phyloP scores from a whole-genome alignment of 1,284 basidiomycete genomes.

The Moesziomyces globuligerus region DNA sequence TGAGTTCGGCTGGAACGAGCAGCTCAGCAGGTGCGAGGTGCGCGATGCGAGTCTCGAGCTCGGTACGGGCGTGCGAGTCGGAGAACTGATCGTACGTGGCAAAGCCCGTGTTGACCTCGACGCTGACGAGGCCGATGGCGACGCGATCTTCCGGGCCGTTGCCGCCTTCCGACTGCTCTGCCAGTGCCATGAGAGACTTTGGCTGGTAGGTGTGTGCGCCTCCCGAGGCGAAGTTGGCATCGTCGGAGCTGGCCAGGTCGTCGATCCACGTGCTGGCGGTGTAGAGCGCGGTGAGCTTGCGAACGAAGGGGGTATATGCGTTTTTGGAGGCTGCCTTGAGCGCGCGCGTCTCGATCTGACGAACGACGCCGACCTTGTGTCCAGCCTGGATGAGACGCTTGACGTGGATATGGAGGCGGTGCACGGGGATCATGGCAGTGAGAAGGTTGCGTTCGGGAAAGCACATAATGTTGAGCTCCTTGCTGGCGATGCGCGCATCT shows the following conservation, averaged over 20 bases:
- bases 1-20: constrained; percentile 75
- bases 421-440: constrained; percentile 83
- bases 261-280: constrained; percentile 87
- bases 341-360: constrained; percentile 91
- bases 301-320: constrained; percentile 75
- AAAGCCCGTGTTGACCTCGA: constrained; percentile 87
- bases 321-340: constrained; percentile 79
- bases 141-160: constrained; percentile 74
- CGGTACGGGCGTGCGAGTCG: constrained; percentile 53
- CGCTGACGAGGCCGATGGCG: constrained; percentile 78
- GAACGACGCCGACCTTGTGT: constrained; percentile 84
- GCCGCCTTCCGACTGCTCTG: constrained; percentile 74
- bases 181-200: constrained; percentile 68
- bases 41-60: constrained; percentile 63
- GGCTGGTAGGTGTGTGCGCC: constrained; percentile 37
- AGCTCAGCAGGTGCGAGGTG: constrained; percentile 80
- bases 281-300: constrained; percentile 82
- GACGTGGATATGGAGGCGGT: constrained; percentile 84
- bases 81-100: constrained; percentile 85
- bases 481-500: constrained; percentile 85
- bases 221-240: constrained; percentile 11
- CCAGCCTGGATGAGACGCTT: constrained; percentile 83
- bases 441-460: constrained; percentile 82
- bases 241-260: constrained; percentile 76
- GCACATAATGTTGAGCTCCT: constrained; percentile 80